Evolutionary conservation across 2,329 filamentous ascomycete genomes (phyloP), one percentile per base, ranked within the genome.

Genomic region (Didymellaceae sp.): DNA sequence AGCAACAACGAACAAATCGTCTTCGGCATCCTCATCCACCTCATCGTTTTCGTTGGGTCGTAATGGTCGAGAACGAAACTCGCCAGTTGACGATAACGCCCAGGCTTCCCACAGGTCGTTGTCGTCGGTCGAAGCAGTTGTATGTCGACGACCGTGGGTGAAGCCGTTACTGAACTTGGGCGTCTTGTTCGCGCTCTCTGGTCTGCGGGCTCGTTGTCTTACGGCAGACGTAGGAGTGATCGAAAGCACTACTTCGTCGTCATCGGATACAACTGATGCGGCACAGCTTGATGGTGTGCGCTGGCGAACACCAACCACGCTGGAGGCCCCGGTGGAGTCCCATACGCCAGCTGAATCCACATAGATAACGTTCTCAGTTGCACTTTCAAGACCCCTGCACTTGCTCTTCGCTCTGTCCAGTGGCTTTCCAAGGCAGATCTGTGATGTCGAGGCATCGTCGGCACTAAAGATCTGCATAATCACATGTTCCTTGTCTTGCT

Each of bases 321-420:
- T 82, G 0, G 85, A 83, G 24, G 80, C 80, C 0, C 79, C 77
- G 6, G 89, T 75, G 1, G 83, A 75, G 53, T 86, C 82, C 87
- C 87, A 91, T 0, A 75, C 68, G 0, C 88, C 88, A 0, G 86
- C 86, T 28, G 86, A 81, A n/a, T 78, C 71, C 6, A 90, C 77
- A 7, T 75, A 78, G 37, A 81, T 79, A 30, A 74, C 79, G 2
- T 77, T 70, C 58, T 84, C 80, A 13, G 74, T 78, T 1, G 82
- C 79, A 17, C 65, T 50, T 17, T 68, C 63, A 10, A 76, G 66
- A 1, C 68, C 65, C 22, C 64, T 63, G 41, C 77, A 78, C 11
- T 61, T 57, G 25, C 61, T 54, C 17, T 58, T 54, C 6, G 53
- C 62, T 35, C 62, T 65, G 7, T 65, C 70, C 21, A 65, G 64